Evolutionary conservation across 148 eudicot species (phyloP).

Genomic region (Simmondsia chinensis): DNA sequence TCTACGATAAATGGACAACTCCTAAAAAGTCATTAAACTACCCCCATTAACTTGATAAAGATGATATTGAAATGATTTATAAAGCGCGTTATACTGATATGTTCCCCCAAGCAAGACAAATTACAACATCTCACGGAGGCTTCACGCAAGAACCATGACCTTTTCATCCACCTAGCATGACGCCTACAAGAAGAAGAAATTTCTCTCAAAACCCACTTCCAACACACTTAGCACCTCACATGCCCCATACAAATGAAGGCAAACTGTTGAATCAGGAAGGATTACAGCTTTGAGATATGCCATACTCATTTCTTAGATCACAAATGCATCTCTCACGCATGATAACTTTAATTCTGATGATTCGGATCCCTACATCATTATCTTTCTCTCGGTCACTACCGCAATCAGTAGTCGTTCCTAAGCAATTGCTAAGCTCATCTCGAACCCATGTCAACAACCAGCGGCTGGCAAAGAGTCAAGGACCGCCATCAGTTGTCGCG

Average conservation of each 20-base stretch:
- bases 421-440: not conserved
- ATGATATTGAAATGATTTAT: too few species aligned
- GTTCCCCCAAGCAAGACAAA: too few species aligned
- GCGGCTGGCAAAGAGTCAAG: not conserved
- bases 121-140: too few species aligned
- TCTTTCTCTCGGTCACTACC: not conserved
- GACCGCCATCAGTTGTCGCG: not conserved
- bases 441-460: not conserved
- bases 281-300: not conserved
- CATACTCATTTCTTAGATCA: conserved; percentile 6
- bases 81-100: too few species aligned
- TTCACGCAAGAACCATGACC: conserved; percentile 34
- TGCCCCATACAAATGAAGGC: too few species aligned
- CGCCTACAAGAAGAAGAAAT: not conserved
- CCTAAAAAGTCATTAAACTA: too few species aligned
- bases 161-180: conserved; percentile 14
- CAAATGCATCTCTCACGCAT: conserved; percentile 12
- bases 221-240: not conserved
- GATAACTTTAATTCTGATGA: conserved; percentile 1
- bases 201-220: conserved; percentile 1
- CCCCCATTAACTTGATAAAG: too few species aligned
- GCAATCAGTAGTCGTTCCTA: not conserved
- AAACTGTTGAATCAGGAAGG: not conserved
- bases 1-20: too few species aligned
- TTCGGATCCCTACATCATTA: not conserved